Evolutionary conservation across 2,329 filamentous ascomycete species (phyloP).

Genomic region (Cadophora sp.): DNA sequence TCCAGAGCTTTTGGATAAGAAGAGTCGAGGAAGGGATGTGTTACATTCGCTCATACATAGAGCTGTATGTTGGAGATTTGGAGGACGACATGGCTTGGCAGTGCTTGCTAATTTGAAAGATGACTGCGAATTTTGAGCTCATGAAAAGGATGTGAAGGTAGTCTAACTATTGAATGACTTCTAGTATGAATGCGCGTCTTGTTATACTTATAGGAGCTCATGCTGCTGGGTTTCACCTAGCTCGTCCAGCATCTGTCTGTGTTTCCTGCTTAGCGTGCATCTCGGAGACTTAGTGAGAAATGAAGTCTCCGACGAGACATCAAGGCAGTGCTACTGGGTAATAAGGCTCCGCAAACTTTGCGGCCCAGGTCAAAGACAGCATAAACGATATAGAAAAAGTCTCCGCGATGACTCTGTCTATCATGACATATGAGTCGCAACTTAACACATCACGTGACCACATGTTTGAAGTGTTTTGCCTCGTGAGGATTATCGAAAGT

Average conservation of each 20-base stretch:
- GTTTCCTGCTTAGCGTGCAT: neutral
- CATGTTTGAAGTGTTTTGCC: no score
- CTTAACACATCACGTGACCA: neutral
- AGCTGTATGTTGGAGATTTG: neutral
- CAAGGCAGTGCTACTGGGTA: neutral
- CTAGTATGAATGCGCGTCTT: neutral
- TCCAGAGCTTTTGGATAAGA: neutral
- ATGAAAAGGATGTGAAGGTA: neutral
- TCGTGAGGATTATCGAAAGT: no score
- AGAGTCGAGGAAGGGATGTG: neutral
- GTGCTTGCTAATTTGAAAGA: neutral
- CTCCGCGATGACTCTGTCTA: neutral
- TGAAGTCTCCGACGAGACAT: neutral
- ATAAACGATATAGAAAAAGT: neutral
- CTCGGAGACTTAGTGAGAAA: neutral
- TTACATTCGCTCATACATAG: slow-evolving; percentile 8
- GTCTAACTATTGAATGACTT: neutral
- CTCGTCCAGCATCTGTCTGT: neutral
- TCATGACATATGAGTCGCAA: neutral
- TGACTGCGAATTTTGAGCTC: neutral
- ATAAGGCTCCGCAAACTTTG: neutral
- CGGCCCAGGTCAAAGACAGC: neutral
- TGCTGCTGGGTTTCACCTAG: neutral
- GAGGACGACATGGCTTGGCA: neutral
- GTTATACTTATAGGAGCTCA: neutral